Evolutionary conservation across 2,329 filamentous ascomycete genomes (phyloP).

Genomic region (Ascomycota sp.): DNA sequence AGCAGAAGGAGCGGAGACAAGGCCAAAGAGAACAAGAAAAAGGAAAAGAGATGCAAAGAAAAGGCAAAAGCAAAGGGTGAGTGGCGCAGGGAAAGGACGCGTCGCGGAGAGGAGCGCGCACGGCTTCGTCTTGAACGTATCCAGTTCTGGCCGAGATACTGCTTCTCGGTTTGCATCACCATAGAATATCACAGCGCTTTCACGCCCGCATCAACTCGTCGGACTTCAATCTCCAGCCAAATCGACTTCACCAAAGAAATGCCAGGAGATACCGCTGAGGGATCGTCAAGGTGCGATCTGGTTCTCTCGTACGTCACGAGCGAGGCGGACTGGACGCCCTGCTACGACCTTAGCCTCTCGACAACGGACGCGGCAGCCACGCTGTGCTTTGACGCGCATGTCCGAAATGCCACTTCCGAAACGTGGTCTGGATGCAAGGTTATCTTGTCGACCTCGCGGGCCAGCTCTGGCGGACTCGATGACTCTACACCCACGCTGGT

Average conservation of each 20-base stretch:
- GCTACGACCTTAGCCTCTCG: conserved; percentile 38
- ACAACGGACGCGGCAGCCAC: conserved; percentile 29
- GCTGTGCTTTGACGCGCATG: conserved; percentile 39
- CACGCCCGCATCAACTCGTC: conserved; percentile 24
- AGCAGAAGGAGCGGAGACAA: conserved; percentile 5
- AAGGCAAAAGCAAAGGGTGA: no score
- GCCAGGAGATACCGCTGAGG: conserved; percentile 5
- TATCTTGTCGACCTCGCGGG: conserved; percentile 40
- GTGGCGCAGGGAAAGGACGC: conserved; percentile 16
- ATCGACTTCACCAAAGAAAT: conserved; percentile 19
- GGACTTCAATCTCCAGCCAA: conserved; percentile 30
- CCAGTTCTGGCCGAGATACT: conserved; percentile 25
- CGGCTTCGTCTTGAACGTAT: conserved; percentile 22
- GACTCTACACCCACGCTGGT: conserved; percentile 31
- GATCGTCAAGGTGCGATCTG: conserved; percentile 17
- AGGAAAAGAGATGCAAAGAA: conserved; percentile 9
- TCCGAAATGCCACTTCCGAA: conserved; percentile 41
- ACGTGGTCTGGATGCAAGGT: conserved; percentile 39
- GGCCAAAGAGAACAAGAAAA: conserved; percentile 9
- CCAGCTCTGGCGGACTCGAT: conserved; percentile 31
- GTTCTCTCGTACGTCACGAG: conserved; percentile 36
- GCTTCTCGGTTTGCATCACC: conserved; percentile 26
- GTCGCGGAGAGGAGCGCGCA: no score
- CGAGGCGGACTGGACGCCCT: conserved; percentile 35
- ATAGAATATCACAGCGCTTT: conserved; percentile 21